Evolutionary conservation across 1,284 basidiomycete genomes (phyloP).

Genomic region (Ustilago crameri): DNA sequence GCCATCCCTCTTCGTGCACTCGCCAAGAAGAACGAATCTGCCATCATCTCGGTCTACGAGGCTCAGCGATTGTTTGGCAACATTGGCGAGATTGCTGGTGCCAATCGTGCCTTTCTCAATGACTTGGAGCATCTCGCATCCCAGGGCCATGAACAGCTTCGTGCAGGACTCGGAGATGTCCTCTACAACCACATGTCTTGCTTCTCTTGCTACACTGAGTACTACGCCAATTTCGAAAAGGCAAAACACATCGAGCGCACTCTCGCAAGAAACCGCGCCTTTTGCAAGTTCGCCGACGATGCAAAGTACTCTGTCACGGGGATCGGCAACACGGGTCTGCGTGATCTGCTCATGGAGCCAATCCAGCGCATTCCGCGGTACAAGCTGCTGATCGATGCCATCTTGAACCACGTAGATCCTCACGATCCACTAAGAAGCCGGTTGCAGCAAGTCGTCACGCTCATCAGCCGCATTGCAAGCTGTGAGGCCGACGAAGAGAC

Average conservation of each 20-base stretch:
- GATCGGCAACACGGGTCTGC: conserved; percentile 78
- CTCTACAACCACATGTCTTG: conserved; percentile 73
- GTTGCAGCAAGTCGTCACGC: conserved; percentile 84
- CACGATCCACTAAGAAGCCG: conserved; percentile 71
- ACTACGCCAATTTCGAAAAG: conserved; percentile 91
- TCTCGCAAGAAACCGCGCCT: conserved; percentile 81
- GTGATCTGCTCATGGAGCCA: conserved; percentile 97
- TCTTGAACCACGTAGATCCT: conserved; percentile 55
- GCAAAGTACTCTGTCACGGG: conserved; percentile 89
- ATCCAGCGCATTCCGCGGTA: conserved; percentile 98
- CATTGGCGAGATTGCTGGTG: conserved; percentile 85
- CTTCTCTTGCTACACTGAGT: conserved; percentile 90
- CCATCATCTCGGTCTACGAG: conserved; percentile 87
- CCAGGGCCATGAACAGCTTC: conserved; percentile 72
- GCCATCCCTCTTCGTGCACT: conserved; percentile 89
- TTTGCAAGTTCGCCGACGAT: conserved; percentile 77
- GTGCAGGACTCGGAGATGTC: conserved; percentile 82
- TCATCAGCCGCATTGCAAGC: conserved; percentile 88
- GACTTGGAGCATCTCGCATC: conserved; percentile 77
- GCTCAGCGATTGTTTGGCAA: conserved; percentile 94
- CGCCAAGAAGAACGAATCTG: conserved; percentile 82
- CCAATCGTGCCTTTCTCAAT: conserved; percentile 84
- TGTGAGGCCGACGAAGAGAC: conserved; percentile 94
- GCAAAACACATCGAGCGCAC: conserved; percentile 88
- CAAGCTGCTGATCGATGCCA: conserved; percentile 84